Base-by-base conservation (phyloP, 106 monocot species). In the Amphibolis antarctica region DNA sequence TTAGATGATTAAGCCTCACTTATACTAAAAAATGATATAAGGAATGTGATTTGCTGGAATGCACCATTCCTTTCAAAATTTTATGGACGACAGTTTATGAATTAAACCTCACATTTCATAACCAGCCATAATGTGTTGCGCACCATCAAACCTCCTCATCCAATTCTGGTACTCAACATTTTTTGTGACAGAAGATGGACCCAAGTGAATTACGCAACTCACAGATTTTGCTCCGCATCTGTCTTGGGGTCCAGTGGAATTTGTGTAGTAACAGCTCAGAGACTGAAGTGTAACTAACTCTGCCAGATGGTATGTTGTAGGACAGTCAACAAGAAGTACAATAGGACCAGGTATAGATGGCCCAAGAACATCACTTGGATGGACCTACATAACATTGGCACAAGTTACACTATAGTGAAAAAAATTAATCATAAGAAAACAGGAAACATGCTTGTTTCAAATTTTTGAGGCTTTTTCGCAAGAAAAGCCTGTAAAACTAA, bases 51-150 rank as follows among this genome's bases (percentile, higher is more conserved):
- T 36, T 36, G 36, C 36, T 36, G 36, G 36, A 36, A 36, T 4
- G 2, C 36, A 36, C 7, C 36, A 7, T 7, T 7, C 7, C 7
- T 36, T 36, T 36, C 36, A 36, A 7, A 36, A 2, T 36, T 36
- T 36, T 36, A n/a, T 36, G 7, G 4, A 36, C 2, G 48, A 9
- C 11, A 30, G 17, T 17, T 28, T 28, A 14, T 57, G 28, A 57
- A 57, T 57, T 28, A 72, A 74, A 77, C 48, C 91, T 85, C 61
- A 98, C 98, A 80, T 98, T 88, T 91, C 98, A 83, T 98, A 88
- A 51, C 98, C 98, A 69, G 98, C 98, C 98, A 91, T 91, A 31
- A 98, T 88, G 72, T 98, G 98, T 31, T 91, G 81, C 23, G 85
- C 67, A 26, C 42, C 23, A 31, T 82, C 91, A 81, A 98, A 88